phyloP scores from a whole-genome alignment of 2,329 filamentous ascomycete species.

The Penicillium corylophilum region DNA sequence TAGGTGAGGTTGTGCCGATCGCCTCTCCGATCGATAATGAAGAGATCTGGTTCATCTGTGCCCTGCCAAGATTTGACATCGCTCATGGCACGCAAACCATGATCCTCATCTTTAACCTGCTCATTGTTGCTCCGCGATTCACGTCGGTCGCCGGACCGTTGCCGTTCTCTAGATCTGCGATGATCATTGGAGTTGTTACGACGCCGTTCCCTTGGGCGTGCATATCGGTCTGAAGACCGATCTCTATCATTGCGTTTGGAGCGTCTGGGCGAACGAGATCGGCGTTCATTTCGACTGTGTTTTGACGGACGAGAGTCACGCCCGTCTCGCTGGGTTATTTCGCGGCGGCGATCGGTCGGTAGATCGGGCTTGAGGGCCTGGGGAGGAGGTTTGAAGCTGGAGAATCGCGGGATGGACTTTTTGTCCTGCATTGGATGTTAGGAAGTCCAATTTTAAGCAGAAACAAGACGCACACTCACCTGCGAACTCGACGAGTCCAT shows the following conservation, averaged over 20 bases:
- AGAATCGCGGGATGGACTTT: conserved; percentile 64
- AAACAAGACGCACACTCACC: conserved; percentile 25
- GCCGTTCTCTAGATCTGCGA: not conserved
- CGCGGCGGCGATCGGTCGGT: conserved; percentile 19
- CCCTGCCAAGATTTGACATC: not conserved
- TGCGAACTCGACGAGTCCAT: conserved; percentile 39
- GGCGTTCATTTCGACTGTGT: conserved; percentile 19
- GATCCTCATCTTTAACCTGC: not conserved
- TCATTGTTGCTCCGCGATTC: not conserved
- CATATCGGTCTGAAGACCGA: not conserved
- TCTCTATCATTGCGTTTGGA: conserved; percentile 17
- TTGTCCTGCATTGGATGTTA: conserved; percentile 30
- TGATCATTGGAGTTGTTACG: not conserved
- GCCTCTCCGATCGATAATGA: conserved; percentile 69
- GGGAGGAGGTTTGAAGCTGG: conserved; percentile 65
- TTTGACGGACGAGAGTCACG: conserved; percentile 22
- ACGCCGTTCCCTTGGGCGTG: not conserved
- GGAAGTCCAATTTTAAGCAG: not conserved
- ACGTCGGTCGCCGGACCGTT: not conserved
- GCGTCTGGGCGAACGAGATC: conserved; percentile 21
- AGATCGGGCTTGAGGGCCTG: conserved; percentile 23
- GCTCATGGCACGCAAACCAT: not conserved
- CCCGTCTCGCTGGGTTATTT: conserved; percentile 21
- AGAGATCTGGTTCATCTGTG: conserved; percentile 41
- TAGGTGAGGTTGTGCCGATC: conserved; percentile 75